Conservation (phyloP, 495 filamentous ascomycete species). For the Penicillium pancosmium region DNA sequence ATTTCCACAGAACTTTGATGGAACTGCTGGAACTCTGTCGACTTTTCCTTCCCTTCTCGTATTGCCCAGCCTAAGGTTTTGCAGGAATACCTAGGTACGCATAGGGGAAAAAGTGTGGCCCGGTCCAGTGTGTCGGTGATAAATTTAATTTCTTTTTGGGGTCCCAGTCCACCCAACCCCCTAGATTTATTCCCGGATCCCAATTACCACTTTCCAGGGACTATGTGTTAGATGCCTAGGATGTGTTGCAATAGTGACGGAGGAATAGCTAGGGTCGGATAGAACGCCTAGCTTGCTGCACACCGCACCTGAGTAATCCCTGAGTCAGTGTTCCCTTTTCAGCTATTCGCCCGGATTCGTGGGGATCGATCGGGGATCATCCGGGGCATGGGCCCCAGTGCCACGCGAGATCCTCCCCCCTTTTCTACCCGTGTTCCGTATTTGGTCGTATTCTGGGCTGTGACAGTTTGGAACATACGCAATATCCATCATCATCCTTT, state of each 20-base stretch:
- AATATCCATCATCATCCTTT: neutral
- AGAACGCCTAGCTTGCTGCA: neutral
- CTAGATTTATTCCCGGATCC: too few species aligned
- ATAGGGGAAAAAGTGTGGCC: conserved; percentile 12
- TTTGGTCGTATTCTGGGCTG: neutral
- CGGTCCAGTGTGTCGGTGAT: conserved; percentile 10
- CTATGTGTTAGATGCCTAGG: neutral
- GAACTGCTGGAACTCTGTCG: conserved; percentile 16
- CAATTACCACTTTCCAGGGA: neutral
- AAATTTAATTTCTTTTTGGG: neutral
- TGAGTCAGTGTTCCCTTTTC: neutral
- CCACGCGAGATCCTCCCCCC: conserved; percentile 24
- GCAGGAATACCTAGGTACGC: neutral
- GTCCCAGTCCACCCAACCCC: too few species aligned
- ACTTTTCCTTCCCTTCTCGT: conserved; percentile 24
- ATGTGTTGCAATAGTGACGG: too few species aligned
- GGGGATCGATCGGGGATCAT: conserved; percentile 40
- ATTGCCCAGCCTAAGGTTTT: neutral
- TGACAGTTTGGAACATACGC: neutral
- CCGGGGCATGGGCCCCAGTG: conserved; percentile 28
- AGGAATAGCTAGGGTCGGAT: neutral
- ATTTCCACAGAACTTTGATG: conserved; percentile 14
- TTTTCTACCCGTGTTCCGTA: neutral
- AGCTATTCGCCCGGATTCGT: conserved; percentile 15
- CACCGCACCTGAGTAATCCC: neutral